These are phyloP conservation scores for Bipolaris zeicola DNA, from an alignment of 2,329 filamentous ascomycete genomes.

Conservation along the genomic window DNA sequence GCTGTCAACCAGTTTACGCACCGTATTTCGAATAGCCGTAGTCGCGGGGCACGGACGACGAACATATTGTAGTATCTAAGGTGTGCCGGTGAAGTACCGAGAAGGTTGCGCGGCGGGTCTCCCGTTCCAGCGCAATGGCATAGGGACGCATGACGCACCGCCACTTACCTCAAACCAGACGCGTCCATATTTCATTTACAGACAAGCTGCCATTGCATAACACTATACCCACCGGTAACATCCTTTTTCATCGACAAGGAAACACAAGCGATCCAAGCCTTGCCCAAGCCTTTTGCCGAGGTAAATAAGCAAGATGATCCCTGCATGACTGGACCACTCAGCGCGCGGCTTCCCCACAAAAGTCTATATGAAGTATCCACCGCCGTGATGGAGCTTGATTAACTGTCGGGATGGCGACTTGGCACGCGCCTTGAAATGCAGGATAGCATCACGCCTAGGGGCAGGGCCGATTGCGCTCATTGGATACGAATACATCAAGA, in stretches of 20 bases:
- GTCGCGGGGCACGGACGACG: neutral
- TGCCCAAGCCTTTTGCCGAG: slow-evolving; percentile 16
- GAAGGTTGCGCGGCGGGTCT: neutral
- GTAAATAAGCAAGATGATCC: slow-evolving; percentile 10
- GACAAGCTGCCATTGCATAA: neutral
- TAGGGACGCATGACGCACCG: neutral
- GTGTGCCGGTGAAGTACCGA: neutral
- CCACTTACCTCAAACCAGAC: neutral
- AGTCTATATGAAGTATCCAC: slow-evolving; percentile 5
- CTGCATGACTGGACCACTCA: slow-evolving; percentile 4
- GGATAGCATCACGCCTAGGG: neutral
- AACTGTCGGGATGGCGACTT: slow-evolving; percentile 6
- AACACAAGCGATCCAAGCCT: slow-evolving; percentile 8
- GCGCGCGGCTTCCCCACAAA: slow-evolving; percentile 6
- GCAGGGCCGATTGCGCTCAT: neutral
- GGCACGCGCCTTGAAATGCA: neutral
- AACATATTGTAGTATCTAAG: neutral
- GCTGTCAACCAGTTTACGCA: neutral
- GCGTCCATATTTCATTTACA: neutral
- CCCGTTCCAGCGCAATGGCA: neutral
- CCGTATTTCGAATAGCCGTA: neutral
- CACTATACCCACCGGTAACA: slow-evolving; percentile 4
- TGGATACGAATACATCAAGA: neutral
- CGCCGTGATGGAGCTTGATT: slow-evolving; percentile 9
- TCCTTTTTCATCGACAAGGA: neutral